phyloP scores from a whole-genome alignment of 2,329 filamentous ascomycete genomes.

The Colletotrichum aenigma region DNA sequence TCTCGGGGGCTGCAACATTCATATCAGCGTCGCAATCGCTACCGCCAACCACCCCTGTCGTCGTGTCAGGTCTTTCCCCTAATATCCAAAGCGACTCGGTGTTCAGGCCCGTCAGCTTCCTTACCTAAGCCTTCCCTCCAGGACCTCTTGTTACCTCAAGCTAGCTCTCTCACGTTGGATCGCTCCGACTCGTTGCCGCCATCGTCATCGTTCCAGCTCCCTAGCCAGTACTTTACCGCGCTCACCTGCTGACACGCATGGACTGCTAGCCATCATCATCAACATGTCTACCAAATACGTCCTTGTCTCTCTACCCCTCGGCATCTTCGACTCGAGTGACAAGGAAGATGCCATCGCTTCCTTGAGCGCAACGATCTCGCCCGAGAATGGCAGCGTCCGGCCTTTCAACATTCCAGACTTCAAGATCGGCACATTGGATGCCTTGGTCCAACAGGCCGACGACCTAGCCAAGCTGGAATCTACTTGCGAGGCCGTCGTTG shows the following conservation, averaged over 20 bases:
- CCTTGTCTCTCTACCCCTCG: constrained; percentile 87
- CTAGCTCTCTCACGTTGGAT: background rate
- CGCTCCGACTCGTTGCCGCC: background rate
- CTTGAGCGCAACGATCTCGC: constrained; percentile 72
- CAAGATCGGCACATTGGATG: constrained; percentile 97
- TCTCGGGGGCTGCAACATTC: background rate
- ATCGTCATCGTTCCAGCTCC: background rate
- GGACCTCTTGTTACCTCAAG: background rate
- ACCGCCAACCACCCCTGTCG: background rate
- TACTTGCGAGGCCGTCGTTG: constrained; percentile 80
- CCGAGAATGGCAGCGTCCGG: constrained; percentile 76
- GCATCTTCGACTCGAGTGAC: constrained; percentile 81
- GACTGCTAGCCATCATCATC: background rate
- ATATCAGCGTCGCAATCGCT: background rate
- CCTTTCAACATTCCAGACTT: constrained; percentile 89
- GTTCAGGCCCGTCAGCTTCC: background rate
- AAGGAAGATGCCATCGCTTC: constrained; percentile 81
- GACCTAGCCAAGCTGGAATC: constrained; percentile 88
- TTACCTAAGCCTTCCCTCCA: background rate
- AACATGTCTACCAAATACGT: constrained; percentile 72
- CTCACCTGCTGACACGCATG: background rate
- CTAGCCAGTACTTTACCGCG: background rate
- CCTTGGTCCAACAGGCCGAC: constrained; percentile 93
- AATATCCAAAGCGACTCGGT: background rate
- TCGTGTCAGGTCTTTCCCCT: background rate